Evolutionary conservation across 192 early-diverging fungal species (phyloP), one percentile per base, ranked within the genome.

Genomic region (Radiomyces spectabilis): DNA sequence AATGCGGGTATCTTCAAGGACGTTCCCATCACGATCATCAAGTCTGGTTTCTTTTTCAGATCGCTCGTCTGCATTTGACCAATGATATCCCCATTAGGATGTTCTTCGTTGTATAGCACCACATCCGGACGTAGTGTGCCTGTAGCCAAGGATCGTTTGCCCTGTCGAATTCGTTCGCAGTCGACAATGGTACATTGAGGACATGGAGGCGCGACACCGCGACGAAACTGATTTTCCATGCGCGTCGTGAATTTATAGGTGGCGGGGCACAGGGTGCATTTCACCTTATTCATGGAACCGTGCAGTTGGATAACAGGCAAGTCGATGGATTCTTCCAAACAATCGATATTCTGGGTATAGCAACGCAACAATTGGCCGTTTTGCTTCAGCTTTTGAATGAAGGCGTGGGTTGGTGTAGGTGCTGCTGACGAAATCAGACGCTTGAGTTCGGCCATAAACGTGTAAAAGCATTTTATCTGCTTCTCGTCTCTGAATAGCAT

Each of bases 321-420:
- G 13, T 85, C 82, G 2, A 89, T 72, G 13, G 80, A 75, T 41
- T 81, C 78, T 61, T 98, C 94, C 10, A 98, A 72, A 57, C 88
- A 85, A 57, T 98, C 96, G 53, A 97, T 97, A 68, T 98, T 98
- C 71, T 95, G 95, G 12, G 96, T 97, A 49, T 98, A 98, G 66
- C 90, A 93, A 5, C 96, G 71, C 21, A 93, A 54, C 7, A 98
- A 77, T 66, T 90, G 86, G 15, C 86, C 84, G 6, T 68, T 63
- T 19, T 87, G 80, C 18, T 86, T 77, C 2, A 98, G 64, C 39
- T 74, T 61, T 44, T 85, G 85, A 56, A 98, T 81, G 59, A 97
- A 97, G 29, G 68, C 53, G 65, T 98, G 96, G 5, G 94, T 91
- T 1, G 80, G 82, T 4, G 96, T 93, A 21, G 82, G 77, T 24